Base-by-base conservation (phyloP, 148 eudicot species). In the Chenopodium album region DNA sequence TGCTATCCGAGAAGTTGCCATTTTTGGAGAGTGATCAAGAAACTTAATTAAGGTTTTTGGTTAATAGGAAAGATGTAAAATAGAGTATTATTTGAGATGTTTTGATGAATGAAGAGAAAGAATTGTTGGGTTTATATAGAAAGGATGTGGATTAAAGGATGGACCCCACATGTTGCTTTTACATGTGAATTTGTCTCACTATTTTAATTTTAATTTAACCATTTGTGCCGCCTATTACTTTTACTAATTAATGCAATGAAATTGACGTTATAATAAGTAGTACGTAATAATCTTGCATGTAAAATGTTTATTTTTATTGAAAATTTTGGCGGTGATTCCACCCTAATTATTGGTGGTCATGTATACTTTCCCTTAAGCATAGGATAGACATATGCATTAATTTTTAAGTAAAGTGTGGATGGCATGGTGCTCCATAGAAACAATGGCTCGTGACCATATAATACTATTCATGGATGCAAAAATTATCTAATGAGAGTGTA, bases 1-100 rank as follows among this genome's bases (percentile, higher is more conserved):
- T 76, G 79, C 69, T 34, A 76, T 76, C 19, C 79, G 31, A 22
- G 79, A 76, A 34, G 59, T 76, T 22, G 79, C 79, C 79, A 76
- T 76, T 60, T 59, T 76, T 1, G 17, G 44, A 12, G 20, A 68
- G 62, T 22, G 6, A 34, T 17, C 1, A 46, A 34, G n/a, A 34
- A 2, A 14, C 1, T 52, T 14, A 14, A 28, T 13, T 17, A 20
- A 34, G 29, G 22, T 32, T 9, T 20, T 44, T 41, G 2, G 5
- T 73, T 60, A 6, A 19, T 62, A 62, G 3, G 26, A 20, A 22
- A 4, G 4, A 50, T 48, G 59, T 44, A n/a, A 4, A 46, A 23
- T 7, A 56, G 13, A 44, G 76, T 41, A 41, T 46, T 11, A 32
- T 11, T 74, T 72, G 52, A 34, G 75, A 5, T 34, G 54, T 3